Conservation (phyloP, 164 flowering plant genomes). For the Berberis vulgaris region DNA sequence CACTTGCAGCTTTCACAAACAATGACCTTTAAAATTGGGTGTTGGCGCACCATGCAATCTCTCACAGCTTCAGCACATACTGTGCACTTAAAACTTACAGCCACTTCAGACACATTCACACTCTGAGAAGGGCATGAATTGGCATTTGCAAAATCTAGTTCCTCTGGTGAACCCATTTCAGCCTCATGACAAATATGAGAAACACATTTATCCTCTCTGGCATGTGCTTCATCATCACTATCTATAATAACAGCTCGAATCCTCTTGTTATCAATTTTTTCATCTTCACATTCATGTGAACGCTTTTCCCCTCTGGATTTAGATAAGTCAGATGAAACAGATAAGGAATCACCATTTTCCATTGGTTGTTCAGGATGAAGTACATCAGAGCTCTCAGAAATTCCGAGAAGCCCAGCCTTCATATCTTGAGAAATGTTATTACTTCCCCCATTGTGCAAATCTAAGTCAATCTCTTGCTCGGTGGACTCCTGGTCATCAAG, state of each 20-base stretch:
- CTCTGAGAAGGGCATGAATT: slow-evolving; percentile 13
- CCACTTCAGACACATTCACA: slow-evolving; percentile 4
- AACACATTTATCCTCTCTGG: slow-evolving; percentile 18
- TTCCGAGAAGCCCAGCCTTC: slow-evolving; percentile 11
- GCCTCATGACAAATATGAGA: slow-evolving; percentile 9
- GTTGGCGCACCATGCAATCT: slow-evolving; percentile 38
- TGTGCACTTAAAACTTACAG: slow-evolving; percentile 47
- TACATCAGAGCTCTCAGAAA: slow-evolving; percentile 8
- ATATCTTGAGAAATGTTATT: too few relatives aligned
- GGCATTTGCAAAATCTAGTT: slow-evolving; percentile 10
- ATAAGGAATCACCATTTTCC: slow-evolving; percentile 20
- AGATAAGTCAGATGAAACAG: slow-evolving; percentile 18
- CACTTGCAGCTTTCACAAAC: slow-evolving; percentile 60
- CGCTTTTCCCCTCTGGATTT: slow-evolving; percentile 43
- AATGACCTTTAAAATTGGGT: slow-evolving; percentile 70
- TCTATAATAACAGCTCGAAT: slow-evolving; percentile 33
- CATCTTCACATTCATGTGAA: slow-evolving; percentile 31
- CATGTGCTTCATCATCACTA: slow-evolving; percentile 43
- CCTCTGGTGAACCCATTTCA: slow-evolving; percentile 17
- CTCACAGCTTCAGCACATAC: slow-evolving; percentile 41
- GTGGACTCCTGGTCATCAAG: slow-evolving; percentile 17
- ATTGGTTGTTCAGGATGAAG: slow-evolving; percentile 15
- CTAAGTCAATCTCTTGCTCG: slow-evolving; percentile 7
- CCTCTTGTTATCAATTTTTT: slow-evolving; percentile 31
- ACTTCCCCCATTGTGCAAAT: too few relatives aligned